Conservation (phyloP, 2,329 filamentous ascomycete species). For the Pseudogymnoascus sp. region DNA sequence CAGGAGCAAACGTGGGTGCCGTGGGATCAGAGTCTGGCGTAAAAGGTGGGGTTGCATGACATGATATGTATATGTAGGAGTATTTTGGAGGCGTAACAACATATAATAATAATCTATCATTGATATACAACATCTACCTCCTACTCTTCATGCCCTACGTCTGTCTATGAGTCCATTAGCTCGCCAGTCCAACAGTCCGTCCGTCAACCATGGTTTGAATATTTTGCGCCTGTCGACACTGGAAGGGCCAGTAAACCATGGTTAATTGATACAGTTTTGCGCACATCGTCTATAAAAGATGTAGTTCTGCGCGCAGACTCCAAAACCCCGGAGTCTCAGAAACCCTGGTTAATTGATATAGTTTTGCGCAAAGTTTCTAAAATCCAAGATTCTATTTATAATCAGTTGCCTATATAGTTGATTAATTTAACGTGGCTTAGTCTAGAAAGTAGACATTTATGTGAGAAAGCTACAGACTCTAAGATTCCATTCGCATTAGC, state of each 20-base stretch:
- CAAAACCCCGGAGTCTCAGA: too few species aligned
- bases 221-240: not conserved
- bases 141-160: too few species aligned
- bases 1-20: conserved; percentile 6
- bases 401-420: too few species aligned
- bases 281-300: not conserved
- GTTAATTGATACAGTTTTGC: not conserved
- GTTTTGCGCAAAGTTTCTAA: too few species aligned
- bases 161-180: not conserved
- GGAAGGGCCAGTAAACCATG: not conserved
- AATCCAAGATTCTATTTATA: too few species aligned
- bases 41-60: not conserved
- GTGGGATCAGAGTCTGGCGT: conserved; percentile 3
- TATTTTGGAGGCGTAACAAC: not conserved
- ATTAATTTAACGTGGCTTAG: too few species aligned
- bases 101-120: conserved; percentile 1
- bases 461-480: too few species aligned
- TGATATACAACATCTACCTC: not conserved
- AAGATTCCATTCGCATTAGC: too few species aligned
- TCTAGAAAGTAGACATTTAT: too few species aligned
- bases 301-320: not conserved
- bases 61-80: not conserved
- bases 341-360: too few species aligned
- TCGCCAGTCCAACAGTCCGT: not conserved
- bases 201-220: too few species aligned